Base-by-base conservation (phyloP, 768 basidiomycete genomes). In the Mycena kentingensis region DNA sequence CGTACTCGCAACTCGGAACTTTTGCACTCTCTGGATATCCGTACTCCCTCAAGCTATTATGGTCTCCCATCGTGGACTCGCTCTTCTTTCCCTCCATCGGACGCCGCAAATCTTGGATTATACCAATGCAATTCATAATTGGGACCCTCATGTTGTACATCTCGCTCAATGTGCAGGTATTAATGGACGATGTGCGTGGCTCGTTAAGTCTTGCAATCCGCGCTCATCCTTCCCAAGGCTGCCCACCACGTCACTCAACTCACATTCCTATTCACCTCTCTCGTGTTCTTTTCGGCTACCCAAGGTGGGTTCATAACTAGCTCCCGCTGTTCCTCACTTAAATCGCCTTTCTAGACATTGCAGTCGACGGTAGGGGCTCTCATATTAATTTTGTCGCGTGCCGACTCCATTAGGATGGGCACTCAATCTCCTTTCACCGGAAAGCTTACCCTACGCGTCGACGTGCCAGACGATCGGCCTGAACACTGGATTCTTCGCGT, bases 31-130 rank as follows among this genome's bases (percentile, higher is more conserved):
- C 92, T 42, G 88, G 86, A 63, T 96, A 95, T 71, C 93, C 93
- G 4, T 99, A 98, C 74, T 97, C 93, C 19, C 83, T 99, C 63
- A 99, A 99, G 73, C 71, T 99, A 55, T 70, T 98, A 58, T 98
- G 96, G 95, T 96, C 93, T 6, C 97, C 97, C 46, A 88, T 99
- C 55, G 93, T 99, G 49, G 97, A 99, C 65, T 90, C 96, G 2
- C 75, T 88, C 58, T 99, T 88, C 69, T 76, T 88, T 63, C 73
- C 83, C 31, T 86, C 83, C 35, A 60, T 95, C 56, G 97, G 97
- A n/a, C 86, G 97, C 44, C 80, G 97, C 58, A 99, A 98, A 70
- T 94, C 92, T 55, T 99, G 97, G 97, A 98, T 99, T 60, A 87
- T 98, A 56, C 97, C 97, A 37, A 97, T 99, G 80, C 97, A 99